Base-by-base conservation (phyloP, 306 rosid genomes). In the Luffa aegyptiaca region DNA sequence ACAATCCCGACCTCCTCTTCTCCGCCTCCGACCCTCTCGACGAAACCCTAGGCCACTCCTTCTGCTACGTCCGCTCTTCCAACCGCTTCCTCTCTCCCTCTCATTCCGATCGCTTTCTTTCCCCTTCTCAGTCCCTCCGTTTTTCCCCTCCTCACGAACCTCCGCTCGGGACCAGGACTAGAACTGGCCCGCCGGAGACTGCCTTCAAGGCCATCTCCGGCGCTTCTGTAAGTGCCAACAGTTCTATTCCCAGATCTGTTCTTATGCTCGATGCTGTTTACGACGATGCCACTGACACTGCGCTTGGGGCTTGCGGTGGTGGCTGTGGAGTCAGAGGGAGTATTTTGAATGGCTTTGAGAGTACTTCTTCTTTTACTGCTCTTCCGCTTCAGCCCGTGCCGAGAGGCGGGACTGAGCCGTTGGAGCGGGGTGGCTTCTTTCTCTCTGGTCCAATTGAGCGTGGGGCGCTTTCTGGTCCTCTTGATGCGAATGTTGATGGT, bases 11-110 rank as follows among this genome's bases (percentile, higher is more conserved):
- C 42, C 62, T 86, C 36, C 75, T 88, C 66, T 90, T 93, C 84
- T 57, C 90, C 1, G 86, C 87, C 6, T 73, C 83, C 0, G 97
- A 92, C 42, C 91, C 96, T 0, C 71, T 92, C 16, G 98, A 95
- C 79, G 97, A 93, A 95, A 92, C 97, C 93, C 96, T 92, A 87
- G 98, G 98, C 74, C 98, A 95, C 81, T 95, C 98, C 48, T 95
- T 95, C 88, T 92, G 94, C 80, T 95, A 92, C 87, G 97, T 95
- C 44, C 87, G 97, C 81, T 90, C 92, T 77, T 95, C 98, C 1
- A 85, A 89, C 12, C 92, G 98, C n/a, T 94, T 94, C 55, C 82
- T 91, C 82, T 91, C 97, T 0, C 98, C 93, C 0, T 75, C 90
- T 33, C 92, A 85, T 81, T 92, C 97, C 79, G 95, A 95, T 93